Evolutionary conservation across 768 basidiomycete species (phyloP), one percentile per base, ranked within the genome.

Genomic region (Lentinula edodes): DNA sequence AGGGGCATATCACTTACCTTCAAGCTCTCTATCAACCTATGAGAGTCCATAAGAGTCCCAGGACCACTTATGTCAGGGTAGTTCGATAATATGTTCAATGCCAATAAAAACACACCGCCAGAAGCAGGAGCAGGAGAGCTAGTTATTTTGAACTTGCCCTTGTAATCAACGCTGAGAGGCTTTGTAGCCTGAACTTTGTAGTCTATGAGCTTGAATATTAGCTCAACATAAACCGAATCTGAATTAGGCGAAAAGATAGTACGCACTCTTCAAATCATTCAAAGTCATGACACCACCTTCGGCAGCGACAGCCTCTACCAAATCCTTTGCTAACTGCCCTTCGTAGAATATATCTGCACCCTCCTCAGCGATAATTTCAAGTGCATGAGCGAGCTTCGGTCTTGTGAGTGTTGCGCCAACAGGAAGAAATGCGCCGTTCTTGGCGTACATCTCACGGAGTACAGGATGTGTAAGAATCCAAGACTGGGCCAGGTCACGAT

Each of bases 321-420:
- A 63, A 20, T 63, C 63, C 8, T 55, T 46, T 6, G 67, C 67
- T 3, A 68, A 58, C 6, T 16, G 20, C 1, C 67, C 67, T 5
- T 38, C 42, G 61, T 71, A 71, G 34, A 71, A 71, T n/a, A 56
- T 58, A 46, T 68, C 70, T 34, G 66, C 69, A 34, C 70, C 70
- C 23, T 66, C 23, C 2, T 55, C 16, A 5, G 67, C 60, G 36
- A 70, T 65, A 28, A 50, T 1, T 18, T 68, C 64, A 6, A 71
- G 64, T 5, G 70, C 68, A 28, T 64, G 45, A 10, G 70, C 70
- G 42, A 70, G 70, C 8, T 69, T 64, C 63, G 63, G 61, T n/a
- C 60, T 9, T 18, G 46, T 61, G 12, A 61, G 23, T 12, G 9
- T 38, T 15, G 51, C 20, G 48, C 51, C 60, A 16, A 18, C 10